These are phyloP conservation scores for Plasmodium blacklocki DNA, from an alignment of 169 alveolate species.

Conservation along the genomic window DNA sequence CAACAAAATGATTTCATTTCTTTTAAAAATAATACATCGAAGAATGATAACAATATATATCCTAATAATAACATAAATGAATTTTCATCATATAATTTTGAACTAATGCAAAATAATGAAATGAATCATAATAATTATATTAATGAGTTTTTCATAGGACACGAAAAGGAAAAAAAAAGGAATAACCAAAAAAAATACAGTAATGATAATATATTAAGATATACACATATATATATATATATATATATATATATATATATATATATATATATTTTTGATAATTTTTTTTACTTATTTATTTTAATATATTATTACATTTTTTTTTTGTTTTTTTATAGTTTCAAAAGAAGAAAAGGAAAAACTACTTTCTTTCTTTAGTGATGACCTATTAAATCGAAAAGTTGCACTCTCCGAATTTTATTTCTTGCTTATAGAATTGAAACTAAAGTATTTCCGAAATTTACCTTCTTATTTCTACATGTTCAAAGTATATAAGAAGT, in stretches of 20 bases:
- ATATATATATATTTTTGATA: not conserved
- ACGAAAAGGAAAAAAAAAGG: conserved; percentile 9
- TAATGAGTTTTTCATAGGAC: not conserved
- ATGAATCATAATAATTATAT: conserved; percentile 11
- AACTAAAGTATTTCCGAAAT: conserved; percentile 66
- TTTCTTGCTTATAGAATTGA: conserved; percentile 78
- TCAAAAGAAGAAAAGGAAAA: conserved; percentile 77
- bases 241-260: conserved; percentile 2
- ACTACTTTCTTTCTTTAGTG: conserved; percentile 77
- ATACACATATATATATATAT: not conserved
- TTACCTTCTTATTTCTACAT: conserved; percentile 77
- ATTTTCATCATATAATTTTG: conserved; percentile 5
- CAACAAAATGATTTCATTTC: conserved; percentile 12
- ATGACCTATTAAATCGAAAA: conserved; percentile 73
- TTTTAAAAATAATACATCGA: conserved; percentile 16
- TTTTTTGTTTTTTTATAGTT: conserved; percentile 19
- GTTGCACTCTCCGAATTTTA: conserved; percentile 79
- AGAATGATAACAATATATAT: not conserved
- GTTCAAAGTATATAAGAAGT: conserved; percentile 69
- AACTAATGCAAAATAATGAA: not conserved
- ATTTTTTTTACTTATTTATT: not conserved
- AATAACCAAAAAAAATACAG: not conserved
- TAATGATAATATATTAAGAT: not conserved
- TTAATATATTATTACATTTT: not conserved
- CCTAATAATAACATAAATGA: not conserved